phyloP scores from a whole-genome alignment of 129 eudicot species.

The Pseudognaphalium luteoalbum region DNA sequence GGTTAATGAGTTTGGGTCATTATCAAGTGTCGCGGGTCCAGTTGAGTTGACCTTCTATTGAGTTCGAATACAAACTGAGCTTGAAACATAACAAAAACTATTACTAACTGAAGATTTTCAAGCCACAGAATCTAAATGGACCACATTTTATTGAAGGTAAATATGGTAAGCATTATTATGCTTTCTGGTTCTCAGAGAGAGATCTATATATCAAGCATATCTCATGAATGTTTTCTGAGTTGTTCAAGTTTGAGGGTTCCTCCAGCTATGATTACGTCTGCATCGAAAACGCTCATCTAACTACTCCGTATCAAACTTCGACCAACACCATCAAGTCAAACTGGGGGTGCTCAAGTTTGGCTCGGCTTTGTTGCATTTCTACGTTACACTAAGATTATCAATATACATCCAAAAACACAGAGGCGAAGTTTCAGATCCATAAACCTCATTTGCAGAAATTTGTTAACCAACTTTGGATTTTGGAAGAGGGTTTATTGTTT shows the following conservation, averaged over 20 bases:
- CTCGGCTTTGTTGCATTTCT: neutral
- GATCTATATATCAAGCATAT: neutral
- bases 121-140: too few relatives aligned
- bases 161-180: too few relatives aligned
- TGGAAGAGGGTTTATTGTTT: too few relatives aligned
- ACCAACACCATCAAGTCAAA: neutral
- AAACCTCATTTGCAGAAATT: neutral
- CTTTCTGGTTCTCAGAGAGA: neutral
- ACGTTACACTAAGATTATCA: neutral
- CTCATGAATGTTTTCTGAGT: neutral
- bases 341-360: neutral
- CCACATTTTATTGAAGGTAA: too few relatives aligned
- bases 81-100: too few relatives aligned
- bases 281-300: neutral
- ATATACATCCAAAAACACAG: neutral
- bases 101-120: too few relatives aligned
- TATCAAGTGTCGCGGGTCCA: too few relatives aligned
- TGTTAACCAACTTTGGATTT: neutral
- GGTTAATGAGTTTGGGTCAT: too few relatives aligned
- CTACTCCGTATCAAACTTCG: neutral
- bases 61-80: too few relatives aligned
- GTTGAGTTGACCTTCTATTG: too few relatives aligned
- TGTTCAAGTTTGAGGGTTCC: neutral
- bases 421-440: neutral
- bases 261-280: neutral